Base-by-base conservation (phyloP, 352 stramenopile genomes). In the Albugo candida region DNA sequence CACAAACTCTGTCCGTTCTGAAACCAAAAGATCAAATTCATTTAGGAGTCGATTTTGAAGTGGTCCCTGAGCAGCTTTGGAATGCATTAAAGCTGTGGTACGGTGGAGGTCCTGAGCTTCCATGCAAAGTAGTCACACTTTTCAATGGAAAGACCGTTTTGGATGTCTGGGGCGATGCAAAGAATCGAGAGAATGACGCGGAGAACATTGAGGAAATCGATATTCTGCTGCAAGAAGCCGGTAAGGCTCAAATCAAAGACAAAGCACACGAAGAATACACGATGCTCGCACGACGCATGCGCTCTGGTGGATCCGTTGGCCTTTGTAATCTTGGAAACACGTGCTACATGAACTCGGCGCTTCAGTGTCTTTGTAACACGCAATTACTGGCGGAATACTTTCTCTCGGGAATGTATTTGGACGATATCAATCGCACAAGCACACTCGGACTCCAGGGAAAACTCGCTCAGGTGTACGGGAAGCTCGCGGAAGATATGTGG, bases 371-470 rank as follows among this genome's bases (percentile, higher is more conserved):
- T 24, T 86, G 74, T 14, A 95, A 98, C 64, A 99, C 94, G 0
- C 77, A 93, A 46, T 65, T 97, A 31, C 60, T 99, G 17, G 71
- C 84, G 12, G 77, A 96, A 39, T 99, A 98, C 58, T 98, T 99
- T 60, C 54, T 98, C 5, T 94, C 72, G 5, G 74, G 79, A 21
- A 92, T 89, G 79, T 92, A 92, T 49, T 58, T 92, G 41, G 71
- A 84, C 43, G 80, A 97, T 56, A 68, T 98, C 31, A 99, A 99
- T 54, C 75, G 83, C 34, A 88, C 88, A 16, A 99, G 97, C 58
- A 96, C 94, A 16, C 65, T 99, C 11, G 94, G 95, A 11, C 81
- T 93, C 20, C 83, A 95, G 49, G 95, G 94, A 8, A 85, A 93
- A 62, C 60, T 99, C 14, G 94, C 91, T 1, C 81, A 87, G 42